Evolutionary conservation across 345 rosid species (phyloP).

Genomic region (Carallia pectinifolia): DNA sequence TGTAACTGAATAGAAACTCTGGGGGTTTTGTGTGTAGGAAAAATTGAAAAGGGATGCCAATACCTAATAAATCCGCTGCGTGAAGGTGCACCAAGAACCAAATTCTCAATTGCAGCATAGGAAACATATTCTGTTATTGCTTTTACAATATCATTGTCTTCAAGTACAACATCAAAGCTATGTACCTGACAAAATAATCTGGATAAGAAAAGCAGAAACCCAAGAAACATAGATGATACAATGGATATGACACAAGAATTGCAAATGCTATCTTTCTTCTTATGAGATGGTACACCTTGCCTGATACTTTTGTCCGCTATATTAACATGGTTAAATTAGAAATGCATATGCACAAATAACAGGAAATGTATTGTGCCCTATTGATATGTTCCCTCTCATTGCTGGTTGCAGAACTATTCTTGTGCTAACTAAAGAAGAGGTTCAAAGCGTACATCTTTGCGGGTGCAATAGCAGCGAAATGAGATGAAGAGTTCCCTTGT

Average conservation of each 20-base stretch:
- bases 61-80: conserved; percentile 74
- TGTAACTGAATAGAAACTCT: too few species aligned
- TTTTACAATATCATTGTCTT: conserved; percentile 61
- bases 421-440: background rate
- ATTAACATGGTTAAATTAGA: too few species aligned
- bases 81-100: conserved; percentile 80
- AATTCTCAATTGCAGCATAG: conserved; percentile 61
- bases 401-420: too few species aligned
- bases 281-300: too few species aligned
- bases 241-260: too few species aligned
- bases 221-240: too few species aligned
- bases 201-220: background rate
- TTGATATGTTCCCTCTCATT: too few species aligned
- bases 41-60: background rate
- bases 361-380: too few species aligned
- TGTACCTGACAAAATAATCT: conserved; percentile 42
- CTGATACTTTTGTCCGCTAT: too few species aligned
- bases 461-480: conserved; percentile 82
- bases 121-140: conserved; percentile 71
- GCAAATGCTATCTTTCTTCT: too few species aligned
- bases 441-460: conserved; percentile 58
- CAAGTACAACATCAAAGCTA: conserved; percentile 60
- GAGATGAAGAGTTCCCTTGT: conserved; percentile 64
- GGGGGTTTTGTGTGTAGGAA: background rate
- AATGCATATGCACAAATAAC: too few species aligned